phyloP scores from a whole-genome alignment of 352 stramenopile species.

The Globisporangium takayamanum region DNA sequence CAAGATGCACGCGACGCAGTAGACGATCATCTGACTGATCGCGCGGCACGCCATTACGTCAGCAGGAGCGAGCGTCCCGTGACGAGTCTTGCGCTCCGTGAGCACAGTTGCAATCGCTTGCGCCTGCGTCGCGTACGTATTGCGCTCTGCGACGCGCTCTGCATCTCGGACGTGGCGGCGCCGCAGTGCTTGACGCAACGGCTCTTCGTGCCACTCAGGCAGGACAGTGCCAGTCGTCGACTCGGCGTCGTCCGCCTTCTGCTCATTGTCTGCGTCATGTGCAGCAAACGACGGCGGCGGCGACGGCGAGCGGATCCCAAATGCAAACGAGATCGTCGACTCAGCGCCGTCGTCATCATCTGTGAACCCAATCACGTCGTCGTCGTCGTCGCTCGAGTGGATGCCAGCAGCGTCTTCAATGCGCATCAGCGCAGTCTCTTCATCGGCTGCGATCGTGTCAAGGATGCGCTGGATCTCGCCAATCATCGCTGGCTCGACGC shows the following conservation, averaged over 20 bases:
- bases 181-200: conserved; percentile 41
- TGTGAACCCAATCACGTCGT: conserved; percentile 22
- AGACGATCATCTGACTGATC: conserved; percentile 45
- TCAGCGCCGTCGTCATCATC: conserved; percentile 16
- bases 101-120: conserved; percentile 47
- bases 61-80: conserved; percentile 29
- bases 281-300: conserved; percentile 10
- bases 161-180: conserved; percentile 38
- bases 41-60: conserved; percentile 39
- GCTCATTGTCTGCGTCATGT: conserved; percentile 17
- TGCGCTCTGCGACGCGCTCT: conserved; percentile 21
- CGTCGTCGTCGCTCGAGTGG: conserved; percentile 22
- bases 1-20: conserved; percentile 29
- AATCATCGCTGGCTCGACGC: conserved; percentile 64
- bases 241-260: conserved; percentile 15
- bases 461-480: conserved; percentile 63
- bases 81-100: not conserved
- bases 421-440: conserved; percentile 18
- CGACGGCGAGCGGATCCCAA: conserved; percentile 26
- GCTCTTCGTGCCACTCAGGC: conserved; percentile 53
- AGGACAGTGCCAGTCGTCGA: conserved; percentile 20
- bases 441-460: conserved; percentile 41
- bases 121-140: conserved; percentile 34
- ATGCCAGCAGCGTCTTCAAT: conserved; percentile 23
- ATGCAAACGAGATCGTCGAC: conserved; percentile 36